Conservation (phyloP, 1,284 basidiomycete genomes). For the Inonotus hispidus region DNA sequence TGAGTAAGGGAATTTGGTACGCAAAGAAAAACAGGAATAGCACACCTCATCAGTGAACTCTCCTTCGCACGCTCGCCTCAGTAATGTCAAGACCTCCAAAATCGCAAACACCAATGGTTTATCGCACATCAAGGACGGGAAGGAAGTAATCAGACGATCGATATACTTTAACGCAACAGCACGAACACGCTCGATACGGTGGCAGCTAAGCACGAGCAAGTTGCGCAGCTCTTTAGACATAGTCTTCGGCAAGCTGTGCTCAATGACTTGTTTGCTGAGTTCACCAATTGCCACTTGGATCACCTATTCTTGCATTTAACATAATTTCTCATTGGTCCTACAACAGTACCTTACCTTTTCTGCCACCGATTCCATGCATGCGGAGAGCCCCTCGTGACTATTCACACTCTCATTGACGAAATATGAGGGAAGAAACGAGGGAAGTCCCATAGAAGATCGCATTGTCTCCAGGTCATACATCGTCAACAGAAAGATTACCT, state of each 20-base stretch:
- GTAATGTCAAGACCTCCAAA: slow-evolving; percentile 86
- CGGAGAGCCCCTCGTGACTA: slow-evolving; percentile 55
- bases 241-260: slow-evolving; percentile 72
- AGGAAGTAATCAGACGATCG: slow-evolving; percentile 83
- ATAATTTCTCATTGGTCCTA: background rate
- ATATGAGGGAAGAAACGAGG: slow-evolving; percentile 83
- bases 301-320: slow-evolving; percentile 41
- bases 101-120: slow-evolving; percentile 83
- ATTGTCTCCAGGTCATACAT: slow-evolving; percentile 90
- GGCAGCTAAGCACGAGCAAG: slow-evolving; percentile 78
- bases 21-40: slow-evolving; percentile 11
- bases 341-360: slow-evolving; percentile 57
- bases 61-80: slow-evolving; percentile 86
- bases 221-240: slow-evolving; percentile 73
- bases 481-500: slow-evolving; percentile 82
- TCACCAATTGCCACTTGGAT: slow-evolving; percentile 69
- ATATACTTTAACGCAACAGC: slow-evolving; percentile 81
- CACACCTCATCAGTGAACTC: slow-evolving; percentile 88
- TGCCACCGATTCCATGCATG: slow-evolving; percentile 82
- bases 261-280: slow-evolving; percentile 67
- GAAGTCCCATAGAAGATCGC: slow-evolving; percentile 74
- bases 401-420: slow-evolving; percentile 89
- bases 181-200: slow-evolving; percentile 78
- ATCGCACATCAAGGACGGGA: slow-evolving; percentile 93
- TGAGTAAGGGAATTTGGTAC: slow-evolving; percentile 1